A percentile compares a stretch with the other conserved stretches of the same genome.
These are phyloP conservation scores for Ophiostoma montium DNA, from an alignment of 2,329 filamentous ascomycete species.

Conservation along the genomic window DNA sequence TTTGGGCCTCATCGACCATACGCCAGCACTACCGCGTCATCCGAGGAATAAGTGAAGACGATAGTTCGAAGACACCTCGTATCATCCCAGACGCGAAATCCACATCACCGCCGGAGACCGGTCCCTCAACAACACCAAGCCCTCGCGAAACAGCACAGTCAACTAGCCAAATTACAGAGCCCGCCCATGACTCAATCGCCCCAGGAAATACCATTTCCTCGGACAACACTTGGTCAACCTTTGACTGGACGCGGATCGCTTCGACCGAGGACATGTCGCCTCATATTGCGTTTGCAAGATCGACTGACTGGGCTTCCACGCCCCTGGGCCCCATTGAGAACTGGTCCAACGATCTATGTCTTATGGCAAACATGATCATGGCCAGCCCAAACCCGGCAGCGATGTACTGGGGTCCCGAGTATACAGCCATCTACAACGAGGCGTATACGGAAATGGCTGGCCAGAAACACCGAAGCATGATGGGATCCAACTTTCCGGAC, in stretches of 20 bases:
- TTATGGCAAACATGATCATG: slow-evolving; percentile 75
- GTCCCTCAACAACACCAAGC: neutral
- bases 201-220: neutral
- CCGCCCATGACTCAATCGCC: neutral
- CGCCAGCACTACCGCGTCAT: slow-evolving; percentile 55
- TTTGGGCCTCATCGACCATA: slow-evolving; percentile 59
- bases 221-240: slow-evolving; percentile 32
- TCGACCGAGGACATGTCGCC: slow-evolving; percentile 46
- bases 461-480: slow-evolving; percentile 60
- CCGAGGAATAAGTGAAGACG: slow-evolving; percentile 30
- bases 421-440: slow-evolving; percentile 58
- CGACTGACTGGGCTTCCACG: slow-evolving; percentile 59
- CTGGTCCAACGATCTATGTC: slow-evolving; percentile 58
- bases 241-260: slow-evolving; percentile 70
- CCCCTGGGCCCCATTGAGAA: slow-evolving; percentile 60
- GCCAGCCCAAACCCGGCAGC: slow-evolving; percentile 59
- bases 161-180: neutral
- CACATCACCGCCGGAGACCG: slow-evolving; percentile 23
- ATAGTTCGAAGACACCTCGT: neutral
- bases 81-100: slow-evolving; percentile 15
- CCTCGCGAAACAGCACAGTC: neutral
- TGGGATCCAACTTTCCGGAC: slow-evolving; percentile 56
- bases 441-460: slow-evolving; percentile 58
- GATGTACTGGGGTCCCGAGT: slow-evolving; percentile 67
- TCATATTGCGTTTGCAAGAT: slow-evolving; percentile 61